Evolutionary conservation across 306 rosid species (phyloP).

Genomic region (Parietaria judaica): DNA sequence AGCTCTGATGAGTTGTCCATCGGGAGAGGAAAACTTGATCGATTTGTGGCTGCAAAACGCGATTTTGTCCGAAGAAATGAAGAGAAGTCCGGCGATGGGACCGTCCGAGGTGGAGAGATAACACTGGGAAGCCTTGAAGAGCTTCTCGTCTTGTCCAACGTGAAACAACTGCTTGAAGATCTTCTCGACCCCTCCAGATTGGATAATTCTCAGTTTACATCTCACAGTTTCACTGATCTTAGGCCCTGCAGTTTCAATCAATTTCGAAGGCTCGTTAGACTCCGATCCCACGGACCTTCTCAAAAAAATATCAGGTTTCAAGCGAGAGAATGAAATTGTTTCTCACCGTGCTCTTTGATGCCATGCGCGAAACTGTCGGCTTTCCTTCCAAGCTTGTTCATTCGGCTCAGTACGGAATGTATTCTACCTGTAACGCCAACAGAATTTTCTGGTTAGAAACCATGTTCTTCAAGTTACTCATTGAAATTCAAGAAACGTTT

Average conservation of each 20-base stretch:
- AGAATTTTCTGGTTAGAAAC: constrained; percentile 1
- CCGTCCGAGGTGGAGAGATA: constrained; percentile 74
- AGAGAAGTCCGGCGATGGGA: constrained; percentile 77
- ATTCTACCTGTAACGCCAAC: constrained; percentile 16
- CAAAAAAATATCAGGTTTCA: neutral
- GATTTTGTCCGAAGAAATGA: constrained; percentile 60
- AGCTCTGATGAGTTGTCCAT: constrained; percentile 39
- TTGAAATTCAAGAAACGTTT: neutral
- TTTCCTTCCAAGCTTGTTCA: constrained; percentile 27
- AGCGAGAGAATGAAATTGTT: constrained; percentile 3
- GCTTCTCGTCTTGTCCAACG: constrained; percentile 40
- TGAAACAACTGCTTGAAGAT: constrained; percentile 44
- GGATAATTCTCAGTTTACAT: constrained; percentile 60
- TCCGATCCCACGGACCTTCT: too few relatives aligned
- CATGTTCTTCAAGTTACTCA: neutral
- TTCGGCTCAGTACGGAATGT: constrained; percentile 18
- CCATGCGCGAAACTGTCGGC: constrained; percentile 33
- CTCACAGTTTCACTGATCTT: constrained; percentile 59
- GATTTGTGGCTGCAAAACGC: constrained; percentile 76
- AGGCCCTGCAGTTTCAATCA: constrained; percentile 34
- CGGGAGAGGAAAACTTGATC: constrained; percentile 41
- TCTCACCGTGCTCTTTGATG: constrained; percentile 36
- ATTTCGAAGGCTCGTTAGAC: too few relatives aligned
- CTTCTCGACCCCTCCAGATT: constrained; percentile 56
- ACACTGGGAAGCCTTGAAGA: constrained; percentile 60